A percentile compares a stretch with the other conserved stretches of the same genome.
Evolutionary conservation across 106 monocot genomes (phyloP).

Genomic region (Narthecium ossifragum): DNA sequence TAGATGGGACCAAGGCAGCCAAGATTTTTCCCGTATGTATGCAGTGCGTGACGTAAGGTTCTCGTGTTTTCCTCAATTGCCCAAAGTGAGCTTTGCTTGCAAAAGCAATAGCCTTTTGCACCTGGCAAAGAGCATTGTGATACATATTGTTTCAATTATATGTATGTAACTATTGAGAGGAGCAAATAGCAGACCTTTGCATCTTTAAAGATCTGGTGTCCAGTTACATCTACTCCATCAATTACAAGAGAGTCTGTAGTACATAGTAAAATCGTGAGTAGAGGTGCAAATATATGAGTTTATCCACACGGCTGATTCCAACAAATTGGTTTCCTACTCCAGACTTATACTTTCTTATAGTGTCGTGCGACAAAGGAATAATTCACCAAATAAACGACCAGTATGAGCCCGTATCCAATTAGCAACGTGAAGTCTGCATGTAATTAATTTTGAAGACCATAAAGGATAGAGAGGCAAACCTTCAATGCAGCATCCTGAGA

Average conservation of each 20-base stretch:
- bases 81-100: conserved; percentile 78
- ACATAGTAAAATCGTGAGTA: background rate
- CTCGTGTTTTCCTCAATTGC: conserved; percentile 83
- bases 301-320: too few relatives aligned
- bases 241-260: conserved; percentile 67
- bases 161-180: background rate
- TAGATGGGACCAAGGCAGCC: conserved; percentile 86
- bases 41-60: conserved; percentile 90
- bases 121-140: conserved; percentile 31
- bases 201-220: conserved; percentile 79
- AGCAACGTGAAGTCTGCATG: too few relatives aligned
- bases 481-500: too few relatives aligned
- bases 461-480: too few relatives aligned
- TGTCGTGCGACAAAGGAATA: too few relatives aligned
- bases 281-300: too few relatives aligned
- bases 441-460: too few relatives aligned
- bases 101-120: conserved; percentile 84
- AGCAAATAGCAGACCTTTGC: conserved; percentile 35
- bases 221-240: conserved; percentile 94
- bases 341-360: too few relatives aligned
- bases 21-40: conserved; percentile 92
- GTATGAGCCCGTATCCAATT: too few relatives aligned
- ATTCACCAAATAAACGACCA: too few relatives aligned
- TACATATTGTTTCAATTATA: background rate
- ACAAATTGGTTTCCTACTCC: too few relatives aligned